Conservation (phyloP, 129 eudicot genomes). For the Pittosporum tobira region DNA sequence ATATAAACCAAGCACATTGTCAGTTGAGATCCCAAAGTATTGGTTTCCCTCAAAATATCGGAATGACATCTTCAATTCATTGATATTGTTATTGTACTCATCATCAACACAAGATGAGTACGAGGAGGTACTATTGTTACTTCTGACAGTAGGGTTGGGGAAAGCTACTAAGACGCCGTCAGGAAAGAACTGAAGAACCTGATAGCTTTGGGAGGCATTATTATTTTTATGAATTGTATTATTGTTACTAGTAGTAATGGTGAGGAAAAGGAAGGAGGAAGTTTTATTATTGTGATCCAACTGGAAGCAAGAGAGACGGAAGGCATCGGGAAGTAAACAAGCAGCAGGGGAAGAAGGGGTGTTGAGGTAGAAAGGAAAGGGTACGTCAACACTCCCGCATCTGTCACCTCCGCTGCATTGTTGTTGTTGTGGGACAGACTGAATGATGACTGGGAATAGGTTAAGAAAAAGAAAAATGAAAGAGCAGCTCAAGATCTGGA, state of each 20-base stretch:
- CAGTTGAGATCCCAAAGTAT: conserved; percentile 61
- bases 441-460: not conserved
- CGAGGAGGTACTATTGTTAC: conserved; percentile 13
- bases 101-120: conserved; percentile 25
- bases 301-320: conserved; percentile 43
- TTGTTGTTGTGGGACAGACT: not conserved
- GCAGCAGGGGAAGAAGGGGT: conserved; percentile 14
- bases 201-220: conserved; percentile 31
- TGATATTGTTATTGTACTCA: too few species aligned
- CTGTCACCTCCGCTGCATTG: conserved; percentile 17
- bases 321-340: conserved; percentile 29
- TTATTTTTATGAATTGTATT: not conserved
- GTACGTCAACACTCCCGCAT: conserved; percentile 48
- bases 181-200: conserved; percentile 47
- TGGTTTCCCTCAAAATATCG: conserved; percentile 35
- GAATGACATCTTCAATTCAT: conserved; percentile 50
- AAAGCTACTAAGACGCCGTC: conserved; percentile 56
- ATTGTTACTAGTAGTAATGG: too few species aligned
- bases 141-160: conserved; percentile 28
- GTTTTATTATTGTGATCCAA: conserved; percentile 33
- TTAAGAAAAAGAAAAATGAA: not conserved
- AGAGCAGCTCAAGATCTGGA: not conserved
- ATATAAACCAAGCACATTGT: conserved; percentile 69
- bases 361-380: conserved; percentile 56
- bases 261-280: conserved; percentile 41